These are phyloP conservation scores for Massarina eburnea DNA, from an alignment of 2,329 filamentous ascomycete genomes.

Conservation along the genomic window DNA sequence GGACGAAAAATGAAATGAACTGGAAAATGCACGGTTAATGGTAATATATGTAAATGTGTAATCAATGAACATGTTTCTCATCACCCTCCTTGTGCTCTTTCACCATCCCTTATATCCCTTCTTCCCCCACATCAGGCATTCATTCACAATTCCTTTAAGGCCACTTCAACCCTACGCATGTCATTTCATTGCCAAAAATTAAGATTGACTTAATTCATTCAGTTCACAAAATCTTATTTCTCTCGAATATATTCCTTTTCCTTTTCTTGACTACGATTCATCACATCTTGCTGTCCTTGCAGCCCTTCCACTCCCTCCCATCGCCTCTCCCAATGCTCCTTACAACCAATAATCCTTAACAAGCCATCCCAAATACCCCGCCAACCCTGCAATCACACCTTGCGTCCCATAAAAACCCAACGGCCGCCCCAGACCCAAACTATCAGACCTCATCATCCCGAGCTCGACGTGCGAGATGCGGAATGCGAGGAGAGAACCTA, in stretches of 20 bases:
- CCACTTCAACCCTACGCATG: too few relatives aligned
- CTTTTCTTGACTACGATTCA: neutral
- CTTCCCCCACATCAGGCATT: too few relatives aligned
- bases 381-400: slow-evolving; percentile 25
- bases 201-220: too few relatives aligned
- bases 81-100: too few relatives aligned
- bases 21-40: neutral
- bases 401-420: slow-evolving; percentile 37
- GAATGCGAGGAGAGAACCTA: slow-evolving; percentile 43
- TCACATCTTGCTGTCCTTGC: neutral
- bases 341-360: slow-evolving; percentile 32
- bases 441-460: slow-evolving; percentile 35
- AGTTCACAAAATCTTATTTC: neutral
- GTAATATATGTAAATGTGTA: neutral
- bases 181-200: too few relatives aligned
- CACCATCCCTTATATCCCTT: too few relatives aligned
- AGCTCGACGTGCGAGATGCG: slow-evolving; percentile 46
- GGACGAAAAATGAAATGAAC: neutral
- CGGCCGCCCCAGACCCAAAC: slow-evolving; percentile 23
- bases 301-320: neutral
- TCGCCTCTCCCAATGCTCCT: neutral
- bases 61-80: neutral
- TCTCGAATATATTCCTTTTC: neutral
- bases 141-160: too few relatives aligned
- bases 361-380: slow-evolving; percentile 35